Conservation (phyloP, 2,329 filamentous ascomycete genomes). For the Bipolaris cookei region DNA sequence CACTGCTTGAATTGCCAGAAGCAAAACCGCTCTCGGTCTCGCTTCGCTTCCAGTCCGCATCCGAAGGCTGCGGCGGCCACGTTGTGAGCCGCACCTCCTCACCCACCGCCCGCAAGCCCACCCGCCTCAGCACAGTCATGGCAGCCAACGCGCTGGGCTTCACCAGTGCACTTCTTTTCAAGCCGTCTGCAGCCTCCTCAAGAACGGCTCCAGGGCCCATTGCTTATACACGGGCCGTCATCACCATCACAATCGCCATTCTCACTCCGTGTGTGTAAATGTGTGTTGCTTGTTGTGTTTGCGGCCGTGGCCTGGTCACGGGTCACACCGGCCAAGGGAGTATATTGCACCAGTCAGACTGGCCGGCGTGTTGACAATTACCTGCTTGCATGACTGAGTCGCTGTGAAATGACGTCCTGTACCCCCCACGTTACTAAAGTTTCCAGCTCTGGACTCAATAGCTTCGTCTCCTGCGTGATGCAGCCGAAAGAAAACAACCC, state of each 20-base stretch:
- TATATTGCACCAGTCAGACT: constrained; percentile 6
- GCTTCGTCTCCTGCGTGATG: constrained; percentile 41
- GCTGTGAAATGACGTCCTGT: constrained; percentile 29
- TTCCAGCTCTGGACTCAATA: constrained; percentile 30
- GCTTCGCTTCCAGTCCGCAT: constrained; percentile 19
- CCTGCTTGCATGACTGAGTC: constrained; percentile 29
- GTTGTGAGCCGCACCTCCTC: constrained; percentile 38
- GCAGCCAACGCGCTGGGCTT: constrained; percentile 1
- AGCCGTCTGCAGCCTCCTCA: not conserved
- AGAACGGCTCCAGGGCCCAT: constrained; percentile 4
- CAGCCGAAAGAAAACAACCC: constrained; percentile 15
- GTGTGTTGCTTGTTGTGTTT: not conserved
- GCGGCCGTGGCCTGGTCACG: not conserved
- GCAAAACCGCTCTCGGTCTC: constrained; percentile 13
- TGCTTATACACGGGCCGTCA: not conserved
- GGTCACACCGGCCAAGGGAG: constrained; percentile 5
- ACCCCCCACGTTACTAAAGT: constrained; percentile 37
- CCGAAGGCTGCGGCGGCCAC: constrained; percentile 36
- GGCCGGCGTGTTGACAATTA: constrained; percentile 5
- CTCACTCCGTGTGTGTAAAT: too few relatives aligned
- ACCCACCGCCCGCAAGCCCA: constrained; percentile 4
- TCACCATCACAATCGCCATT: not conserved
- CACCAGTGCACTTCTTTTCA: not conserved
- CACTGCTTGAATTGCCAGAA: constrained; percentile 21
- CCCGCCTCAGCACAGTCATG: constrained; percentile 4